Conservation (phyloP, 2,329 filamentous ascomycete species). For the Parasarocladium wereldwijsianum region DNA sequence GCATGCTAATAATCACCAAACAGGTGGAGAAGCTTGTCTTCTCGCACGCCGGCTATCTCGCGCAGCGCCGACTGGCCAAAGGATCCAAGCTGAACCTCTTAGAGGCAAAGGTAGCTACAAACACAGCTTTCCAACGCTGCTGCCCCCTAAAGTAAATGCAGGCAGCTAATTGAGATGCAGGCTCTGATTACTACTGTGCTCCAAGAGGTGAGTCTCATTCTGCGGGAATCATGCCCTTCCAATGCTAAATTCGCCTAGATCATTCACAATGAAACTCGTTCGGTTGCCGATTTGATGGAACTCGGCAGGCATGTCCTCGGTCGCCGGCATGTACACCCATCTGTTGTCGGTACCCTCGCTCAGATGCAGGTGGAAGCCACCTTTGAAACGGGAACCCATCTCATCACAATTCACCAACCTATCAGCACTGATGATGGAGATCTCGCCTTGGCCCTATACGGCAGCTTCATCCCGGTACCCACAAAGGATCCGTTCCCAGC, state of each 20-base stretch:
- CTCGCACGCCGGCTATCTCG: constrained; percentile 74
- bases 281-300: constrained; percentile 83
- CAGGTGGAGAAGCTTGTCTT: constrained; percentile 95
- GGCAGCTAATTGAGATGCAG: too few species aligned
- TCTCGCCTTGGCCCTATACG: constrained; percentile 74
- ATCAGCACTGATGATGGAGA: constrained; percentile 78
- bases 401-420: constrained; percentile 87
- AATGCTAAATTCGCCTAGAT: too few species aligned
- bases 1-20: too few species aligned
- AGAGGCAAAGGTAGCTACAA: constrained; percentile 60
- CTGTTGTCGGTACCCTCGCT: constrained; percentile 61
- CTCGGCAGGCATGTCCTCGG: constrained; percentile 87
- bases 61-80: constrained; percentile 74
- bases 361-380: constrained; percentile 92
- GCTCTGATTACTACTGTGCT: constrained; percentile 77
- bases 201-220: too few species aligned
- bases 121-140: background rate
- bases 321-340: constrained; percentile 76
- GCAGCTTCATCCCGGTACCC: constrained; percentile 77
- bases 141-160: too few species aligned
- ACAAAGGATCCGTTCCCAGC: constrained; percentile 49
- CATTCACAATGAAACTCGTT: constrained; percentile 90
- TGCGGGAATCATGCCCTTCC: too few species aligned
- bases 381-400: constrained; percentile 78
- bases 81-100: constrained; percentile 82